Evolutionary conservation across 192 early-diverging fungal species (phyloP).

Genomic region (Phycomyces blakesleeanus): DNA sequence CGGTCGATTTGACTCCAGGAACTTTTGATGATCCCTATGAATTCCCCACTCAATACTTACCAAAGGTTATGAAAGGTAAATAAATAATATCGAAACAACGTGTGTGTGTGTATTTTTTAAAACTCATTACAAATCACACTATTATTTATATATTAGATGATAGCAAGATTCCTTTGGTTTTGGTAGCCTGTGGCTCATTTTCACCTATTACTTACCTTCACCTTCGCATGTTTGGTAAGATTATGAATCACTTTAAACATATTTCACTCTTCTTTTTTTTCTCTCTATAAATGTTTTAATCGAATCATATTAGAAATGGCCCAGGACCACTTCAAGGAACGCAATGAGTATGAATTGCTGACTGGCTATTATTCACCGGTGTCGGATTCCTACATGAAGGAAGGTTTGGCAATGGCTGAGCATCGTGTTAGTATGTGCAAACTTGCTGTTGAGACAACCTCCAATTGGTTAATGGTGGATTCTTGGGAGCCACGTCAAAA

Average conservation of each 20-base stretch:
- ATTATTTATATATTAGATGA: constrained; percentile 40
- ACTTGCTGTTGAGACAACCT: constrained; percentile 75
- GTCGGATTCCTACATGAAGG: constrained; percentile 88
- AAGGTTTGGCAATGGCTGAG: constrained; percentile 79
- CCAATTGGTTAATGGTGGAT: constrained; percentile 94
- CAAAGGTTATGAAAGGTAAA: constrained; percentile 20
- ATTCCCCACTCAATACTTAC: constrained; percentile 9
- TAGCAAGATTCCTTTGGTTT: constrained; percentile 75
- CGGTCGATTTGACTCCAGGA: constrained; percentile 4
- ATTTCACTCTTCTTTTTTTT: too few species aligned
- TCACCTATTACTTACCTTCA: constrained; percentile 97
- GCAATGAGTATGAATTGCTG: constrained; percentile 79
- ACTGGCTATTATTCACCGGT: constrained; percentile 98
- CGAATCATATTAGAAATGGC: constrained; percentile 87
- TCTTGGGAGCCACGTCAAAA: constrained; percentile 87
- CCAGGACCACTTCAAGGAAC: constrained; percentile 75
- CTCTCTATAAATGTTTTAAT: too few species aligned
- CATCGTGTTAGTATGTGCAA: constrained; percentile 95
- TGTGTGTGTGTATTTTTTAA: too few species aligned
- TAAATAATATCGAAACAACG: not conserved
- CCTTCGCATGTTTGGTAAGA: constrained; percentile 96
- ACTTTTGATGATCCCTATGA: constrained; percentile 19
- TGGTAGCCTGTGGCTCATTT: constrained; percentile 96
- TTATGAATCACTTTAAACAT: too few species aligned
- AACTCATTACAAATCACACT: too few species aligned